These are phyloP conservation scores for Arthroderma sp. DNA, from an alignment of 2,329 filamentous ascomycete species.

Conservation along the genomic window DNA sequence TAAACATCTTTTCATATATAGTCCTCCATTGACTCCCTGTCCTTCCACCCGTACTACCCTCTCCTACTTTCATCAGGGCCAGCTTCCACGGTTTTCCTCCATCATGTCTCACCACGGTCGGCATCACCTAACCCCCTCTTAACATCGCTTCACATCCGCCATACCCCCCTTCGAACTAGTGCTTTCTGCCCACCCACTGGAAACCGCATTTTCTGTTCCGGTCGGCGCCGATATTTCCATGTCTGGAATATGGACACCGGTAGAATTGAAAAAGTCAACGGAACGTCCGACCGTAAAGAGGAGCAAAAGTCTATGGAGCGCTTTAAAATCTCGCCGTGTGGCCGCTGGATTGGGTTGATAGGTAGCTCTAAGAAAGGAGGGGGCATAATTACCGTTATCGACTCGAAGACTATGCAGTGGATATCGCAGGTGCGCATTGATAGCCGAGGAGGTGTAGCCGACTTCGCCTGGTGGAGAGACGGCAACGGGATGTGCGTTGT, in stretches of 20 bases:
- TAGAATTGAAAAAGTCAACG: slow-evolving; percentile 66
- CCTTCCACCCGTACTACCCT: slow-evolving; percentile 79
- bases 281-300: slow-evolving; percentile 53
- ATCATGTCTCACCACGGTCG: slow-evolving; percentile 69
- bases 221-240: slow-evolving; percentile 82
- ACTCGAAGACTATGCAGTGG: slow-evolving; percentile 74
- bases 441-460: slow-evolving; percentile 67
- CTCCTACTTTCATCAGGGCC: slow-evolving; percentile 81
- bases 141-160: slow-evolving; percentile 75
- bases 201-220: slow-evolving; percentile 74
- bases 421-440: slow-evolving; percentile 69
- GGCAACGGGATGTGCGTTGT: slow-evolving; percentile 70
- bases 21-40: slow-evolving; percentile 67
- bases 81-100: slow-evolving; percentile 72
- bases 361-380: slow-evolving; percentile 73
- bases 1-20: slow-evolving; percentile 11
- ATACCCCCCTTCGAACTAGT: slow-evolving; percentile 71
- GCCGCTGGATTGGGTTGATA: slow-evolving; percentile 69
- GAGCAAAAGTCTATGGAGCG: slow-evolving; percentile 85
- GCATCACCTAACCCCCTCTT: slow-evolving; percentile 76
- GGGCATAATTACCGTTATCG: slow-evolving; percentile 75
- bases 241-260: slow-evolving; percentile 81
- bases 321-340: slow-evolving; percentile 78
- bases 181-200: slow-evolving; percentile 62
- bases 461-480: slow-evolving; percentile 86